phyloP scores from a whole-genome alignment of 495 filamentous ascomycete genomes.

The Immersiella caudata region DNA sequence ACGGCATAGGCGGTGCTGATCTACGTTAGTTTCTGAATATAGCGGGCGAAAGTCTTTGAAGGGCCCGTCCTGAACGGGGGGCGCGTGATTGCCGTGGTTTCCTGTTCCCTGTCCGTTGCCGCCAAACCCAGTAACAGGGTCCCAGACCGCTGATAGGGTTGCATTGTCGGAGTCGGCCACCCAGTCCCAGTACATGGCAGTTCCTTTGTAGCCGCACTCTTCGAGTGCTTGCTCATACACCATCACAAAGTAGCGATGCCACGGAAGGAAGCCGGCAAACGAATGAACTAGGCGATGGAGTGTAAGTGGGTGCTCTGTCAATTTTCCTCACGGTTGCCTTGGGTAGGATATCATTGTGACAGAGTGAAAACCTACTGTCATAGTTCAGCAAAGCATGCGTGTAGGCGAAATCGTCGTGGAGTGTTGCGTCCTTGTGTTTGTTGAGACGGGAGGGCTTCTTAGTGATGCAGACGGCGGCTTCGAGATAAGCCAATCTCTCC shows the following conservation, averaged over 20 bases:
- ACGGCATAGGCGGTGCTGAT: slow-evolving; percentile 4
- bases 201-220: slow-evolving; percentile 16
- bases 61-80: slow-evolving; percentile 7
- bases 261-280: slow-evolving; percentile 10
- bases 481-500: slow-evolving; percentile 11
- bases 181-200: slow-evolving; percentile 20
- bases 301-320: not conserved
- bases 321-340: not conserved
- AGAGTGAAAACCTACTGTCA: slow-evolving; percentile 6
- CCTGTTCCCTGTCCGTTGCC: slow-evolving; percentile 7
- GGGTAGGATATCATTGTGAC: not conserved
- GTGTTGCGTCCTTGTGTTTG: slow-evolving; percentile 9
- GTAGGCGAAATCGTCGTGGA: slow-evolving; percentile 14
- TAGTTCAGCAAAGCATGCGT: slow-evolving; percentile 8
- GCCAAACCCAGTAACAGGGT: slow-evolving; percentile 15
- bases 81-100: not conserved
- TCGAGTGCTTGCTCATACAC: slow-evolving; percentile 12
- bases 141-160: slow-evolving; percentile 8
- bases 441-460: slow-evolving; percentile 10
- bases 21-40: not conserved
- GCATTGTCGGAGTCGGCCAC: slow-evolving; percentile 6
- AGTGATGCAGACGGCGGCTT: slow-evolving; percentile 13
- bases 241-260: slow-evolving; percentile 17
- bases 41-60: slow-evolving; percentile 4
- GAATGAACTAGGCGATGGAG: not conserved